Base-by-base conservation (phyloP, 108 stramenopile genomes). In the Skeletonema potamos region DNA sequence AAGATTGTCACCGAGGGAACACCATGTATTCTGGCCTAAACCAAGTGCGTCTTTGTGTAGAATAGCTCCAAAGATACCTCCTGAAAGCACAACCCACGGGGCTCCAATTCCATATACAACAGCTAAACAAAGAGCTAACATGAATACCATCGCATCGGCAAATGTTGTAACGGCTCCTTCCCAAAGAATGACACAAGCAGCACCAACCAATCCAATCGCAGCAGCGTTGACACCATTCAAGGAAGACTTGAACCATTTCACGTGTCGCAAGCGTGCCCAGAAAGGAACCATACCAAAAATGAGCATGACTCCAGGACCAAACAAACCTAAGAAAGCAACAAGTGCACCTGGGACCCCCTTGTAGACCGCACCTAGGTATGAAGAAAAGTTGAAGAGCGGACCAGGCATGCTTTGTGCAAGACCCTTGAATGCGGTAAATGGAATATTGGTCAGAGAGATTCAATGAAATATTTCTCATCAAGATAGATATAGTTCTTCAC, bases 201-300 rank as follows among this genome's bases (percentile, higher is more conserved):
- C 92, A 54, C 86, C 86, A 29, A 96, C 83, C 56, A 96, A 73
- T 34, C 96, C 96, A 70, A 96, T 92, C 4, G 93, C 96, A 0
- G 93, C 77, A 2, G 93, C 82, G 68, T 94, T 94, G 30, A 94
- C 82, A 61, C 96, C 96, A 26, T 90, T 90, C 48, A 96, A 41
- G 33, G 86, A 54, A 8, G 82, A 85, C 70, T 93, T 90, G 76
- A 96, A 94, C 64, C 73, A 82, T 18, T 58, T n/a, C 43, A 87
- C 43, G 58, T 93, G 92, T 28, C 97, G 91, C n/a, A 96, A 62
- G 22, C 77, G 79, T 17, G 82, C 82, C 97, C 97, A 97, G 70
- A 97, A 95, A 12, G 97, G 97, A 13, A 95, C 81, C 74, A 95
- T 84, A 20, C 86, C 97, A 77, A 96, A 94, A 51, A 96, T 93